Conservation (phyloP, 257 asterid species). For the Nemophila menziesii region DNA sequence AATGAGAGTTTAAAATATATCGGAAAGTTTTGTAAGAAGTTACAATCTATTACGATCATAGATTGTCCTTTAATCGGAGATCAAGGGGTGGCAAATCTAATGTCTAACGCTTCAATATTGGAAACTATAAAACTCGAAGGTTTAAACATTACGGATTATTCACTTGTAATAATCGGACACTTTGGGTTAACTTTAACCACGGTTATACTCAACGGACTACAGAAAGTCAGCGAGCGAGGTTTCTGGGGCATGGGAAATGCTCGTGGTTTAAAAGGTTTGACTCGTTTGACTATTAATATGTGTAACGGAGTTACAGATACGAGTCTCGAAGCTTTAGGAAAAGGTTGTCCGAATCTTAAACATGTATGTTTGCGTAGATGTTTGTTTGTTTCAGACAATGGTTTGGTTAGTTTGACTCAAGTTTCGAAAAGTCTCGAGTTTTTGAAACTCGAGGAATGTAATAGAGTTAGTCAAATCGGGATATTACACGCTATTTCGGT, state of each 20-base stretch:
- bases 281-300: slow-evolving; percentile 45
- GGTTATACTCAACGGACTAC: slow-evolving; percentile 56
- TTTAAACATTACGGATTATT: slow-evolving; percentile 55
- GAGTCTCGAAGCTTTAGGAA: slow-evolving; percentile 61
- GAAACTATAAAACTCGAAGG: slow-evolving; percentile 60
- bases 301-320: slow-evolving; percentile 63
- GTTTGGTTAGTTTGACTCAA: slow-evolving; percentile 57
- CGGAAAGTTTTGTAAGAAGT: slow-evolving; percentile 49
- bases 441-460: slow-evolving; percentile 78
- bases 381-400: slow-evolving; percentile 59
- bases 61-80: slow-evolving; percentile 76
- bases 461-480: slow-evolving; percentile 61
- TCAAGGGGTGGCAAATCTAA: slow-evolving; percentile 57
- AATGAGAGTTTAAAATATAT: slow-evolving; percentile 57
- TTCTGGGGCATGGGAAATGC: slow-evolving; percentile 94
- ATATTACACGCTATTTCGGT: slow-evolving; percentile 48
- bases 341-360: slow-evolving; percentile 53
- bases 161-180: slow-evolving; percentile 76
- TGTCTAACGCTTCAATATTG: slow-evolving; percentile 45
- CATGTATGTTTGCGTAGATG: slow-evolving; percentile 50
- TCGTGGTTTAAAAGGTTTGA: slow-evolving; percentile 42
- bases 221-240: slow-evolving; percentile 68
- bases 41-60: slow-evolving; percentile 50
- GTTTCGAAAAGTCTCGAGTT: slow-evolving; percentile 49
- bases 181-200: slow-evolving; percentile 54